A percentile compares a stretch with the other conserved stretches of the same genome.
Conservation (phyloP, 257 asterid species). For the Salvia hispanica region DNA sequence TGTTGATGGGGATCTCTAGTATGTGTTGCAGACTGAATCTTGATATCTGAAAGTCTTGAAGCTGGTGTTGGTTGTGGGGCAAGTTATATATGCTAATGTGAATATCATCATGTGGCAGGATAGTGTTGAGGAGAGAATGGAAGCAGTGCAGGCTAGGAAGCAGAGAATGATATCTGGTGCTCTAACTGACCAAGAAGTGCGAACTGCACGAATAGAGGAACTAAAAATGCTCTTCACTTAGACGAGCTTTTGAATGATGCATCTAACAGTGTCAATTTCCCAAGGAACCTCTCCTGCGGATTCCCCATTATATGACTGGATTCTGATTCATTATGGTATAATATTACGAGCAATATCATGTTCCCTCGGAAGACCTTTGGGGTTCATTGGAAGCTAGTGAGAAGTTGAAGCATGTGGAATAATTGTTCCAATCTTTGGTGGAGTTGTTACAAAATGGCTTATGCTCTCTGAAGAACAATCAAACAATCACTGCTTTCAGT, state of each 20-base stretch:
- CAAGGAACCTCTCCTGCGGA: too few species aligned
- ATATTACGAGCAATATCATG: not conserved
- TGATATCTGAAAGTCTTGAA: not conserved
- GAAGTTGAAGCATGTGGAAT: slow-evolving; percentile 5
- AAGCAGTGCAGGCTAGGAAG: slow-evolving; percentile 94
- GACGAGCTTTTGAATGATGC: slow-evolving; percentile 12
- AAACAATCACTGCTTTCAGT: not conserved
- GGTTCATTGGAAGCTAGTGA: slow-evolving; percentile 3
- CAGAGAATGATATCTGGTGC: slow-evolving; percentile 95
- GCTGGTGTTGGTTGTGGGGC: too few species aligned
- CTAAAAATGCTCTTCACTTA: slow-evolving; percentile 93
- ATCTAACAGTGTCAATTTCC: slow-evolving; percentile 6
- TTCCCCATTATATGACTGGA: not conserved
- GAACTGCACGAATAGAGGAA: slow-evolving; percentile 88
- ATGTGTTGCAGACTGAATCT: not conserved
- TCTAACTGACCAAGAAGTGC: slow-evolving; percentile 92
- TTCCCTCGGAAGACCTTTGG: not conserved
- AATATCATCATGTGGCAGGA: slow-evolving; percentile 43
- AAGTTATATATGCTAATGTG: too few species aligned
- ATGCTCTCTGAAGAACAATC: not conserved
- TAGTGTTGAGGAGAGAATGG: slow-evolving; percentile 96
- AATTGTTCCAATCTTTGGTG: not conserved
- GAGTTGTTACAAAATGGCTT: not conserved
- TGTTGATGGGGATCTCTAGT: not conserved
- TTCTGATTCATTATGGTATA: not conserved